Evolutionary conservation across 305 asterid species (phyloP).

Genomic region (Fraxinus baroniana): DNA sequence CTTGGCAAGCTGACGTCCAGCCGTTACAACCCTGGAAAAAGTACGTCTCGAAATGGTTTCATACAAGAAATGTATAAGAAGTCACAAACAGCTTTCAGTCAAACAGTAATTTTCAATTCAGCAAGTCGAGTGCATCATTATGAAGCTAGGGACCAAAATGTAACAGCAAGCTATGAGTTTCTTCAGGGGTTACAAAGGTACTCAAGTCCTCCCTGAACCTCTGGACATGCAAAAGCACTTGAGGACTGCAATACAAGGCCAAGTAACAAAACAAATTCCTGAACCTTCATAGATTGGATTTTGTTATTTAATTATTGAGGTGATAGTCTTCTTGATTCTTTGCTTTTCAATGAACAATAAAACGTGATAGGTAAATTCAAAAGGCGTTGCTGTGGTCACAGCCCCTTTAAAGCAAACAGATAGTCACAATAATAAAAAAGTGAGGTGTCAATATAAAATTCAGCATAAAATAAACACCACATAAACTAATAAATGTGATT

Average conservation of each 20-base stretch:
- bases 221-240: background rate
- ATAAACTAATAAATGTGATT: background rate
- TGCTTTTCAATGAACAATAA: background rate
- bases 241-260: constrained; percentile 13
- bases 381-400: background rate
- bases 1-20: constrained; percentile 94
- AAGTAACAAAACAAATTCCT: constrained; percentile 2
- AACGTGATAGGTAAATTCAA: background rate
- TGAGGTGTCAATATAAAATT: background rate
- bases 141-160: background rate
- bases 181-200: background rate
- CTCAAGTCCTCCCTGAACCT: constrained; percentile 8
- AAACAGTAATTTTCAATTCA: background rate
- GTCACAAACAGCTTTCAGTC: background rate
- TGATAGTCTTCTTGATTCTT: background rate
- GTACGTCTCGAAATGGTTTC: constrained; percentile 6
- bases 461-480: background rate
- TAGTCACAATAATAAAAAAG: constrained; percentile 8
- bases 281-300: constrained; percentile 13
- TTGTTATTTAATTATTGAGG: background rate
- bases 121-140: background rate
- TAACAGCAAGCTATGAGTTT: background rate
- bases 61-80: background rate
- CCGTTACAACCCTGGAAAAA: constrained; percentile 64
- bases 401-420: background rate